Evolutionary conservation across 352 stramenopile species (phyloP).

Genomic region (Sclerospora graminicola): DNA sequence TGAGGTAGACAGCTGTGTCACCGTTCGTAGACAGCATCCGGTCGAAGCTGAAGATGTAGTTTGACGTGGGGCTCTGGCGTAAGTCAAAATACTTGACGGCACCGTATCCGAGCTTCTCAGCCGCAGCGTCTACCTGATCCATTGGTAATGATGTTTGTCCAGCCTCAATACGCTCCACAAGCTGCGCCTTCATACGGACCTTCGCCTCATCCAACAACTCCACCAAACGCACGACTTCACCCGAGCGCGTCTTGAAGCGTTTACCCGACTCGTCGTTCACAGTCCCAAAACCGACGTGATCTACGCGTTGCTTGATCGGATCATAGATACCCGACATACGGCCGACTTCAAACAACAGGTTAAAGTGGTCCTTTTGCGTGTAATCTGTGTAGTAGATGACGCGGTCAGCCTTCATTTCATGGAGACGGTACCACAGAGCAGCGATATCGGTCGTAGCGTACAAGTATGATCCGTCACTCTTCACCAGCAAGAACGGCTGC

Average conservation of each 20-base stretch:
- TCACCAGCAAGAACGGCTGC: conserved; percentile 83
- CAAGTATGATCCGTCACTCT: conserved; percentile 79
- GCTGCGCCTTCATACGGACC: conserved; percentile 88
- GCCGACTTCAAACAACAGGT: conserved; percentile 74
- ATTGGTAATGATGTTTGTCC: conserved; percentile 79
- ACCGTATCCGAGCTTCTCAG: conserved; percentile 95
- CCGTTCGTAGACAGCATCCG: conserved; percentile 98
- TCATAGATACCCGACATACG: conserved; percentile 71
- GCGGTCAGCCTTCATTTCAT: conserved; percentile 74
- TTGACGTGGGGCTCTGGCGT: conserved; percentile 93
- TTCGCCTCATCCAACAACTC: conserved; percentile 98
- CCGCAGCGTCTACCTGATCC: conserved; percentile 90
- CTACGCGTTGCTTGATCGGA: conserved; percentile 67
- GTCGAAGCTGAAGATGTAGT: conserved; percentile 99
- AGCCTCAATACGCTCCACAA: conserved; percentile 88
- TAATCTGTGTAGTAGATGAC: conserved; percentile 85
- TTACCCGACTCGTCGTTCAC: conserved; percentile 83
- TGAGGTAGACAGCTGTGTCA: conserved; percentile 99
- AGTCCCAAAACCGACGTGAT: conserved; percentile 80
- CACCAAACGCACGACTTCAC: conserved; percentile 97
- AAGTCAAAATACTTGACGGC: conserved; percentile 99
- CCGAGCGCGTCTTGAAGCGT: conserved; percentile 98
- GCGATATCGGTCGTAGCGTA: conserved; percentile 83
- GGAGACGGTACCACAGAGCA: conserved; percentile 77
- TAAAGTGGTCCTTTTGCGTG: conserved; percentile 84